Base-by-base conservation (phyloP, 495 filamentous ascomycete genomes). In the Daldinia caldariorum region DNA sequence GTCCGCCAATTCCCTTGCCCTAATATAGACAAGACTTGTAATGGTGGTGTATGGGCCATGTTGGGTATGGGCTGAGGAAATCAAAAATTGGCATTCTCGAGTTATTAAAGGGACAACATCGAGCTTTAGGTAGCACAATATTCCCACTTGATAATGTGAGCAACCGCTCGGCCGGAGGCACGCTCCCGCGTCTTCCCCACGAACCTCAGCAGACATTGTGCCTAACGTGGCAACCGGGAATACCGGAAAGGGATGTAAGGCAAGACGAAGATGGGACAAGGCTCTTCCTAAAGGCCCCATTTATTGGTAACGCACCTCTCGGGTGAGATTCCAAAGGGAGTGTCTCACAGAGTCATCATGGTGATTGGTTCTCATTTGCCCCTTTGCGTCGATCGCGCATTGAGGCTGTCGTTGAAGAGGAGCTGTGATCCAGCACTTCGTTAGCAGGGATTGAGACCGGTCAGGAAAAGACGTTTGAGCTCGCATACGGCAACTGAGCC, bases 191-290 rank as follows among this genome's bases (percentile, higher is more conserved):
- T 51, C 57, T 16, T 18, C 58, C 70, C 61, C 70, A 68, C 65
- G 65, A 58, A 58, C 61, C 51, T 47, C 6, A 58, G 54, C 26
- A 64, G 43, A 20, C 49, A 57, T 61, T 61, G 55, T 47, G 49
- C 64, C 50, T 72, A 51, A 72, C 70, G 70, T 72, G 57, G 70
- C 53, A 16, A 57, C 61, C 59, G 61, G 69, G 29, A 65, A 54
- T 58, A 26, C 57, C 70, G 70, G 70, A 68, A 69, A 22, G 29
- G 49, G 49, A 16, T 35, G 56, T 65, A 43, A 66, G 58, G 61
- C 61, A 38, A 69, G 60, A 61, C 60, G 45, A 45, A 69, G 55
- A 72, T 72, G 61, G 65, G 12, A 35, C 47, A 35, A 10, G 62
- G 45, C 62, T 61, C 39, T 53, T 41, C 22, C 38, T 9, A 59